Evolutionary conservation across 768 basidiomycete genomes (phyloP), one percentile per base, ranked within the genome.

Genomic region (Suillus alpinus): DNA sequence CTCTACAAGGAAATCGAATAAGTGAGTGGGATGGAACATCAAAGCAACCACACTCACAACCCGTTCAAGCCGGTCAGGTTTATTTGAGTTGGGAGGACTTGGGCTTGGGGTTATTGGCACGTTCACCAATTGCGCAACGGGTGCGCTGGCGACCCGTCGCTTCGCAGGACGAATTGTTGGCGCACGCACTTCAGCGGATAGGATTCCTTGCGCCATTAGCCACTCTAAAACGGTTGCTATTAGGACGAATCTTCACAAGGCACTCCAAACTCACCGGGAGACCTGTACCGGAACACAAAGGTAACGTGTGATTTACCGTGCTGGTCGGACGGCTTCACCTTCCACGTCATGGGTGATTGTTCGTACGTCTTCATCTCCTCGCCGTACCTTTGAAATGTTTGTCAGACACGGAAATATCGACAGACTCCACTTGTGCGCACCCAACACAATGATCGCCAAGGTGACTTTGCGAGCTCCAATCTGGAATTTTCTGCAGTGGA

Each of bases 271-370:
- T 46, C 62, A 86, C 87, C 84, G 59, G 71, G 74, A 40, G 83
- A 76, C 29, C 86, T 76, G 69, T 91, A 91, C 43, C 85, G 78
- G 68, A 90, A 91, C 3, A 83, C 75, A 67, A 91, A 91, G 16
- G 85, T 83, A 29, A 88, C 85, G 58, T 81, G 83, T n/a, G 86
- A 82, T 4, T 69, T 66, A 20, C 67, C 60, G 16, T 72, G 68
- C 31, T 73, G 69, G 34, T 83, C 81, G 64, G 83, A 77, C 0
- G 85, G 76, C 55, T 76, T 72, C 10, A 87, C 78, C 3, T 73
- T 68, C 86, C 85, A 89, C 10, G 88, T 91, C 29, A 67, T 65
- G 4, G 76, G 74, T 59, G 72, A 75, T 62, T 85, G 86, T 31
- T 71, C 67, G 20, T 71, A 71, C 9, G 78, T 68, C 34, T 56